Evolutionary conservation across 768 basidiomycete species (phyloP).

Genomic region (Kwoniella newhampshirensis): DNA sequence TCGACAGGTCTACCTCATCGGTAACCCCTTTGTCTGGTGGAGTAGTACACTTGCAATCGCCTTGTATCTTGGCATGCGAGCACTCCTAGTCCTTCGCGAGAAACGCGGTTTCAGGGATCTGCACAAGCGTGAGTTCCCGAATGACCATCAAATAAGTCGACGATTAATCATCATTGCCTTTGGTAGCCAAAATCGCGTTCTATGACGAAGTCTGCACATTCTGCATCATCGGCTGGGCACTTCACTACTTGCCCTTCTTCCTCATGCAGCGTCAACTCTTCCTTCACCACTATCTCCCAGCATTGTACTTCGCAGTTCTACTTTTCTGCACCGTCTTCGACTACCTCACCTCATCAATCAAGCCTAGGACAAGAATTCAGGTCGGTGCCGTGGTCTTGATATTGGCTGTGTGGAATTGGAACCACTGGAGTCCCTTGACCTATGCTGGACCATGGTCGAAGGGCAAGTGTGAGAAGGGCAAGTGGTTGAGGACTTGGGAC

Average conservation of each 20-base stretch:
- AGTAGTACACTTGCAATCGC: conserved; percentile 70
- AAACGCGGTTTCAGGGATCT: conserved; percentile 91
- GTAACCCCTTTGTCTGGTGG: conserved; percentile 95
- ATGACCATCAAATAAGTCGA: too few species aligned
- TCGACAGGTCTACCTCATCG: conserved; percentile 89
- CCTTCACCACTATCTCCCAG: conserved; percentile 96
- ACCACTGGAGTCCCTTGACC: conserved; percentile 72
- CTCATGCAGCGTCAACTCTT: conserved; percentile 96
- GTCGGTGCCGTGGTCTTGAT: conserved; percentile 73
- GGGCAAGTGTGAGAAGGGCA: conserved; percentile 68
- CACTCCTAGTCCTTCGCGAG: conserved; percentile 77
- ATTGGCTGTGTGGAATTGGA: conserved; percentile 67
- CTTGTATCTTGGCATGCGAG: conserved; percentile 68
- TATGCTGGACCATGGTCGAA: conserved; percentile 90
- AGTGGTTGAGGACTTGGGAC: conserved; percentile 94
- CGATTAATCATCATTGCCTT: too few species aligned
- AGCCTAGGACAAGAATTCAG: conserved; percentile 74
- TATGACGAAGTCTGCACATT: conserved; percentile 89
- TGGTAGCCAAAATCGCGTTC: conserved; percentile 77
- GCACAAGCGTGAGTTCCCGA: conserved; percentile 72
- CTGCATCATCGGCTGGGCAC: conserved; percentile 83
- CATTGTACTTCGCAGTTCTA: conserved; percentile 64
- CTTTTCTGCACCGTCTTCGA: conserved; percentile 77
- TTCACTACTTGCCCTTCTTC: conserved; percentile 97
- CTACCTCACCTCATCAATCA: conserved; percentile 72